phyloP scores from a whole-genome alignment of 2,329 filamentous ascomycete species.

The Alternaria infectoria region DNA sequence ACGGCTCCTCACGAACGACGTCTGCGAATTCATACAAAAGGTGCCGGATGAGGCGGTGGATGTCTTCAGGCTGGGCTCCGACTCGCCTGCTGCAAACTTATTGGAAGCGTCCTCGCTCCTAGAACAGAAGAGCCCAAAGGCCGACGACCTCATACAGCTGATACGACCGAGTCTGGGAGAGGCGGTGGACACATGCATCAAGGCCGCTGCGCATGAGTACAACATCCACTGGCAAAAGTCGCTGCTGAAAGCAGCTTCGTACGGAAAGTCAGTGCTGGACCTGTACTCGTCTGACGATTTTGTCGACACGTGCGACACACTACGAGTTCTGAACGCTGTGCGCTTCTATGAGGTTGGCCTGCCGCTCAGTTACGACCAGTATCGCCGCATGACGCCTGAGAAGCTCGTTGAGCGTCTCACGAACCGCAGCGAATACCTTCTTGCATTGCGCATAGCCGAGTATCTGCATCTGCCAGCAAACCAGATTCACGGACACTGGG shows the following conservation, averaged over 20 bases:
- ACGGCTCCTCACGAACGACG: constrained; percentile 85
- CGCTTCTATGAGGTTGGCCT: constrained; percentile 91
- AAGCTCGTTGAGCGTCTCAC: constrained; percentile 84
- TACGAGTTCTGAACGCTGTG: constrained; percentile 90
- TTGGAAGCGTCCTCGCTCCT: constrained; percentile 91
- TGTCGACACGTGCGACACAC: constrained; percentile 94
- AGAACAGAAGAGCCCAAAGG: constrained; percentile 92
- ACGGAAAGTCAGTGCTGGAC: constrained; percentile 95
- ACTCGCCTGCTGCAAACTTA: constrained; percentile 88
- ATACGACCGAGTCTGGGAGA: constrained; percentile 88
- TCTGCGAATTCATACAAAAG: constrained; percentile 97
- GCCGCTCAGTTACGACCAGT: constrained; percentile 92
- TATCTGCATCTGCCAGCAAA: constrained; percentile 87
- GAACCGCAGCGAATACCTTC: constrained; percentile 86
- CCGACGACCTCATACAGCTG: constrained; percentile 95
- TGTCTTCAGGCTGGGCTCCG: constrained; percentile 86
- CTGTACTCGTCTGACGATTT: constrained; percentile 99
- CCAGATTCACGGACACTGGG: constrained; percentile 96
- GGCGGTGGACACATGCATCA: constrained; percentile 91
- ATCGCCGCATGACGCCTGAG: constrained; percentile 86
- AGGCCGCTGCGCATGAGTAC: constrained; percentile 91
- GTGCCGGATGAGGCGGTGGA: constrained; percentile 86
- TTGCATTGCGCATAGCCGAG: constrained; percentile 86
- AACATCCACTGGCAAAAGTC: constrained; percentile 92
- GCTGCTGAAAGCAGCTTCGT: constrained; percentile 93